These are phyloP conservation scores for Saccharomyces hybrid DNA, from an alignment of 1,139 yeast genomes.

Conservation along the genomic window DNA sequence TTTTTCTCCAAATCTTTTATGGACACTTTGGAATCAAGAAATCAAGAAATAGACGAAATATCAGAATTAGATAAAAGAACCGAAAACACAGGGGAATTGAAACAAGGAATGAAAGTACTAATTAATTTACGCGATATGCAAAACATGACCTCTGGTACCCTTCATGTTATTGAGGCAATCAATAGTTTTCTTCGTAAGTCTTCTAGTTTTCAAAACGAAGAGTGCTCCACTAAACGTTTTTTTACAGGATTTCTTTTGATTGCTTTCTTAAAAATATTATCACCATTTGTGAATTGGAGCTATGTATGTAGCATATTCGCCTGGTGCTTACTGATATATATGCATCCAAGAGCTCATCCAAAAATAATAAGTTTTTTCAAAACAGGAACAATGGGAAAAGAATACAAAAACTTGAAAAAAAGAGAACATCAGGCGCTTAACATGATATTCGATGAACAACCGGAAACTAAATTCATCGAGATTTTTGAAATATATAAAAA, in stretches of 20 bases:
- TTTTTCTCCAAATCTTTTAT: neutral
- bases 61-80: neutral
- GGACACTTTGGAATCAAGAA: neutral
- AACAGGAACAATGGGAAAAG: slow-evolving; percentile 17
- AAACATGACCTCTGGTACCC: slow-evolving; percentile 50
- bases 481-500: slow-evolving; percentile 66
- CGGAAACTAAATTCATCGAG: slow-evolving; percentile 57
- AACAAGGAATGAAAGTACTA: slow-evolving; percentile 33
- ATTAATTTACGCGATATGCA: slow-evolving; percentile 39
- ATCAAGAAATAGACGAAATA: neutral
- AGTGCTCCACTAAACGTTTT: slow-evolving; percentile 49
- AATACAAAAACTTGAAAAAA: slow-evolving; percentile 20
- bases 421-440: slow-evolving; percentile 38
- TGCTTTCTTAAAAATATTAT: slow-evolving; percentile 41
- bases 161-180: slow-evolving; percentile 43
- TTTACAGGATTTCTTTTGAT: slow-evolving; percentile 40
- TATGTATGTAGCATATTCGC: slow-evolving; percentile 43
- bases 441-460: slow-evolving; percentile 59
- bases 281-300: slow-evolving; percentile 64
- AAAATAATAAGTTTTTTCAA: slow-evolving; percentile 29
- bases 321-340: slow-evolving; percentile 44
- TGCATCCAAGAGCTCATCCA: slow-evolving; percentile 51
- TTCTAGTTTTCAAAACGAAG: slow-evolving; percentile 68
- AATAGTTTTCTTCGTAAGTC: slow-evolving; percentile 55
- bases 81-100: slow-evolving; percentile 22